Conservation (phyloP, 1,284 basidiomycete genomes). For the Austroboletus niveus region DNA sequence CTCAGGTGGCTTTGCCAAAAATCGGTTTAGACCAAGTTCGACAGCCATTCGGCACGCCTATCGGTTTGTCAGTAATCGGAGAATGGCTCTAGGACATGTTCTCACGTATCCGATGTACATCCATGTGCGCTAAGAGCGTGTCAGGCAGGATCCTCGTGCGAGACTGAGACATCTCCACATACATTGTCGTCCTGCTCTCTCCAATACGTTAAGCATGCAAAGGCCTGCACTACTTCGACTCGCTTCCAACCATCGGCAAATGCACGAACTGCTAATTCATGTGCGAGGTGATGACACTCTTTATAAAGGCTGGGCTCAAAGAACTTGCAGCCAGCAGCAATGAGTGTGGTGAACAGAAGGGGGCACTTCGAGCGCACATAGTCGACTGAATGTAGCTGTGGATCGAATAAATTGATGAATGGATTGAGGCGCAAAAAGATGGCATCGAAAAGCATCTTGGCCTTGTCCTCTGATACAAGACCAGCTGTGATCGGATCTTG, state of each 20-base stretch:
- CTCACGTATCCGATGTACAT: conserved; percentile 79
- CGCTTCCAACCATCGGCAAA: conserved; percentile 75
- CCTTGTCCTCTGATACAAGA: conserved; percentile 64
- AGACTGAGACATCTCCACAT: conserved; percentile 25
- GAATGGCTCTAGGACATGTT: conserved; percentile 6
- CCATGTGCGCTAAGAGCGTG: conserved; percentile 63
- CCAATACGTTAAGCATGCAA: conserved; percentile 85
- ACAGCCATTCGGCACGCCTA: conserved; percentile 85
- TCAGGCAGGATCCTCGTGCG: conserved; percentile 19
- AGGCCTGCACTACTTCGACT: conserved; percentile 81
- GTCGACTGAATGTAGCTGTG: conserved; percentile 65
- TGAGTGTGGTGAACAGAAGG: conserved; percentile 77
- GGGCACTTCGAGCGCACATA: conserved; percentile 76
- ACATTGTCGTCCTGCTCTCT: conserved; percentile 79
- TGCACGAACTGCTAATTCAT: conserved; percentile 69
- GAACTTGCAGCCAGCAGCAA: conserved; percentile 84
- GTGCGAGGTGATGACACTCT: conserved; percentile 63
- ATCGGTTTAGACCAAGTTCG: conserved; percentile 73
- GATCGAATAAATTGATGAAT: conserved; percentile 83
- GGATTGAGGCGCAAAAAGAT: conserved; percentile 79
- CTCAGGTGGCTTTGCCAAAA: conserved; percentile 48
- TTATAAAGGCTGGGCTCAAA: conserved; percentile 71
- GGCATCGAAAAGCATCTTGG: conserved; percentile 67
- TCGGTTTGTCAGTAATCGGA: conserved; percentile 12
- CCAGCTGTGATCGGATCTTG: conserved; percentile 69